Base-by-base conservation (phyloP, 1,284 basidiomycete genomes). In the Ustilago trichophora region DNA sequence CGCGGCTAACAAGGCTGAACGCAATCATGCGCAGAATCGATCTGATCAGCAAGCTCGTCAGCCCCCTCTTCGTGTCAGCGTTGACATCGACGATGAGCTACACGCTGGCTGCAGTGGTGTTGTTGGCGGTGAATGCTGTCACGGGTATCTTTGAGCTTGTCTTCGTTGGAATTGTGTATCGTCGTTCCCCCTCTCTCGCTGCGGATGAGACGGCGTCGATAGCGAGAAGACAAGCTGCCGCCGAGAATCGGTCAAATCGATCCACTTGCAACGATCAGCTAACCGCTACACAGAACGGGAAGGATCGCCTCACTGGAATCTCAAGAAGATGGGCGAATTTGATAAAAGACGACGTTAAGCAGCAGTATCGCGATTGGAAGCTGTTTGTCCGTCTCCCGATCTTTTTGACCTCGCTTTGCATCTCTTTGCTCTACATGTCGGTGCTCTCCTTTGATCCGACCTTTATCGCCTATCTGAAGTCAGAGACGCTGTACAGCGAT, bases 51-150 rank as follows among this genome's bases (percentile, higher is more conserved):
- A 87, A 88, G 68, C 84, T 88, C 6, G 60, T 85, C 5, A 84
- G 86, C 2, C 87, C 87, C 0, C 78, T 88, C 4, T 86, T 87
- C 50, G 86, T 86, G 12, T 86, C 86, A 0, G 76, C 85, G 16
- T 80, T 87, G 26, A 85, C 86, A 0, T 55, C 58, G 24, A 51
- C 64, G n/a, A 51, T 59, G 25, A 53, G 53, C 33, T 74, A 77
- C 43, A 52, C 36, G 18, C 24, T 50, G 22, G 65, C 69, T 9
- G 50, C 46, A 6, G 46, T 77, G 29, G 51, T 76, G n/a, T 41
- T 77, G 36, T 40, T 77, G n/a, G 35, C 47, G 11, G 48, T 74
- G 38, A 64, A 54, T 29, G 64, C 38, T 7, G 43, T 55, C 19
- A 67, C 70, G 4, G 59, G 52, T 7, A 18, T 66, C 11, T 77